phyloP scores from a whole-genome alignment of 2,329 filamentous ascomycete genomes.

The Venturia pyrina region DNA sequence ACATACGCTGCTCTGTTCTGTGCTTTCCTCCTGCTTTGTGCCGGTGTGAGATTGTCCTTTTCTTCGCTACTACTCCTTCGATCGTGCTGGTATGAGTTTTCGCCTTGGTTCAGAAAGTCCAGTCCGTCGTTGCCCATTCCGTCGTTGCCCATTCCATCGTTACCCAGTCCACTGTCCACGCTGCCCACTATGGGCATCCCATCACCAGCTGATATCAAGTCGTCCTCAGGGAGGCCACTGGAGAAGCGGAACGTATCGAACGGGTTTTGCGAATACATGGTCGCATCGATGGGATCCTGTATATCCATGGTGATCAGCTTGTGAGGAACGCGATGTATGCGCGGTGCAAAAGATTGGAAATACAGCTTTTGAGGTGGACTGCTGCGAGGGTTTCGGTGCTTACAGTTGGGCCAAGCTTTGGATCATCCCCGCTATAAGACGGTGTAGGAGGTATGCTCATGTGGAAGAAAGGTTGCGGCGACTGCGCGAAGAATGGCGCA shows the following conservation, averaged over 20 bases:
- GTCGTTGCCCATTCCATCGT: constrained; percentile 16
- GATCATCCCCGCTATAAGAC: constrained; percentile 6
- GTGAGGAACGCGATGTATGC: neutral
- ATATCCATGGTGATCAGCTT: constrained; percentile 2
- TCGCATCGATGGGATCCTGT: constrained; percentile 20
- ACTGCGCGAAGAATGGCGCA: constrained; percentile 8
- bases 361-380: neutral
- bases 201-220: constrained; percentile 8
- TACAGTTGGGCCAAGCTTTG: constrained; percentile 9
- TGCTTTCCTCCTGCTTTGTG: constrained; percentile 51
- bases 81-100: constrained; percentile 14
- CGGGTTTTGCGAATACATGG: constrained; percentile 16
- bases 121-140: constrained; percentile 8
- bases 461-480: constrained; percentile 8
- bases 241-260: constrained; percentile 16
- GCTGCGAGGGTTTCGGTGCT: constrained; percentile 4
- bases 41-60: constrained; percentile 36
- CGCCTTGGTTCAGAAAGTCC: constrained; percentile 19
- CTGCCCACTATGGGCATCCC: constrained; percentile 23
- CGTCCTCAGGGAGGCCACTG: neutral
- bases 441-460: constrained; percentile 9
- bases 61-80: constrained; percentile 36
- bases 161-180: constrained; percentile 32
- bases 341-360: neutral
- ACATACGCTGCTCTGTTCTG: constrained; percentile 65